phyloP scores from a whole-genome alignment of 108 stramenopile species.

The Skeletonema costatum region DNA sequence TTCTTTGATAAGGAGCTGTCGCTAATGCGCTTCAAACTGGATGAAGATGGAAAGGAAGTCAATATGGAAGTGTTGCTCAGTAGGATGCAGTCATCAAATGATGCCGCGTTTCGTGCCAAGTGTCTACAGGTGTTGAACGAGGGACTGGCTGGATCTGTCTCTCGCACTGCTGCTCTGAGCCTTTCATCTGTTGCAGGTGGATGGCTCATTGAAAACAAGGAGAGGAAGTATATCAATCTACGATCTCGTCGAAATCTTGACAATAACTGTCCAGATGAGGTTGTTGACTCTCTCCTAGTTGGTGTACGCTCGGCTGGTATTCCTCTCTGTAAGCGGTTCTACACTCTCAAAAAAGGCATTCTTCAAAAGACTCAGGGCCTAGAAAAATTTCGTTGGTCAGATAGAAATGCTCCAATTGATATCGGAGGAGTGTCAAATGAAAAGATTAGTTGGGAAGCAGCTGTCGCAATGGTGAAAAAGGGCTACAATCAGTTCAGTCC shows the following conservation, averaged over 20 bases:
- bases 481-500: slow-evolving; percentile 48
- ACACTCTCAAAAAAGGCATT: slow-evolving; percentile 46
- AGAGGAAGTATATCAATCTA: slow-evolving; percentile 38
- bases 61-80: slow-evolving; percentile 54
- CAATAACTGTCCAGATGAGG: slow-evolving; percentile 54
- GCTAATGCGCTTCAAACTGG: slow-evolving; percentile 41
- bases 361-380: slow-evolving; percentile 43
- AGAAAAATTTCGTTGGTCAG: slow-evolving; percentile 46
- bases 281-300: slow-evolving; percentile 38
- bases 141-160: slow-evolving; percentile 28
- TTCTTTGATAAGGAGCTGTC: slow-evolving; percentile 54
- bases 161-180: slow-evolving; percentile 38
- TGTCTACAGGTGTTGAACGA: slow-evolving; percentile 45
- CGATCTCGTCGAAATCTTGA: slow-evolving; percentile 47
- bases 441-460: slow-evolving; percentile 45
- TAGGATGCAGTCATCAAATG: slow-evolving; percentile 39
- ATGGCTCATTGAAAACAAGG: slow-evolving; percentile 56
- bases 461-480: slow-evolving; percentile 45
- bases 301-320: slow-evolving; percentile 50
- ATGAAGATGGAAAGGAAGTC: slow-evolving; percentile 23
- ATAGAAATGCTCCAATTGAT: slow-evolving; percentile 56
- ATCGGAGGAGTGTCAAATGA: slow-evolving; percentile 38
- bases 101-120: slow-evolving; percentile 36
- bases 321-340: slow-evolving; percentile 48
- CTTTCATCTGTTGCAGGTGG: slow-evolving; percentile 38